A percentile compares a stretch with the other conserved stretches of the same genome.
Conservation (phyloP, 2,329 filamentous ascomycete genomes). For the Phyllosticta citrichinensis region DNA sequence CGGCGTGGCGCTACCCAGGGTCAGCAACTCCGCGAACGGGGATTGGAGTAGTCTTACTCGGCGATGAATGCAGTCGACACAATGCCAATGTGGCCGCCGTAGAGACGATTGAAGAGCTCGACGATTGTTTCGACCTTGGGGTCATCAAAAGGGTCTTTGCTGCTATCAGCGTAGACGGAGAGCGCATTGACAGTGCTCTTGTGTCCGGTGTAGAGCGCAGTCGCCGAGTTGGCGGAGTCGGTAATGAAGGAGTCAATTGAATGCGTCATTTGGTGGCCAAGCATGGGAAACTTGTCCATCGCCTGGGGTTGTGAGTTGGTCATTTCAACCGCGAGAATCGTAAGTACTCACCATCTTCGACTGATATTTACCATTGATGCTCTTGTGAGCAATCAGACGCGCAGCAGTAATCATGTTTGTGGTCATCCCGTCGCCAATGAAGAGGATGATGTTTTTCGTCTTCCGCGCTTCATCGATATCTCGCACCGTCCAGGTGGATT, state of each 20-base stretch:
- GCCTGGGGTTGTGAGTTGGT: conserved; percentile 21
- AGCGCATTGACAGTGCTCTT: conserved; percentile 77
- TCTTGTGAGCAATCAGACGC: conserved; percentile 70
- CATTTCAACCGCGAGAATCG: neutral
- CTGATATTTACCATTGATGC: conserved; percentile 76
- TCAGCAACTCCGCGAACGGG: neutral
- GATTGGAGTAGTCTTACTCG: conserved; percentile 33
- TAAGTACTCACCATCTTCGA: conserved; percentile 42
- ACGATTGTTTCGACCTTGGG: conserved; percentile 80
- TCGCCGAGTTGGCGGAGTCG: conserved; percentile 76
- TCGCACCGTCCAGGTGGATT: conserved; percentile 67
- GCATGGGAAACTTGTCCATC: conserved; percentile 74
- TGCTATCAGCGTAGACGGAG: conserved; percentile 73
- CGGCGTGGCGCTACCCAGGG: conserved; percentile 52
- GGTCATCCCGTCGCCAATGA: conserved; percentile 62
- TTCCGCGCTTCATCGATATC: conserved; percentile 59
- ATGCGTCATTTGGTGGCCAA: conserved; percentile 83
- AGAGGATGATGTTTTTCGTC: conserved; percentile 78
- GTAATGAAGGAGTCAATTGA: conserved; percentile 80
- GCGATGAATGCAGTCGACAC: conserved; percentile 75
- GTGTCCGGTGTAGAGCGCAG: conserved; percentile 71
- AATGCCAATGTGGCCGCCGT: conserved; percentile 48
- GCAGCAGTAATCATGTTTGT: conserved; percentile 75
- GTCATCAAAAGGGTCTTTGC: conserved; percentile 63
- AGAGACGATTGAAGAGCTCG: conserved; percentile 63